Base-by-base conservation (phyloP, 805 yeast genomes). In the Nakazawaea molendinolei region DNA sequence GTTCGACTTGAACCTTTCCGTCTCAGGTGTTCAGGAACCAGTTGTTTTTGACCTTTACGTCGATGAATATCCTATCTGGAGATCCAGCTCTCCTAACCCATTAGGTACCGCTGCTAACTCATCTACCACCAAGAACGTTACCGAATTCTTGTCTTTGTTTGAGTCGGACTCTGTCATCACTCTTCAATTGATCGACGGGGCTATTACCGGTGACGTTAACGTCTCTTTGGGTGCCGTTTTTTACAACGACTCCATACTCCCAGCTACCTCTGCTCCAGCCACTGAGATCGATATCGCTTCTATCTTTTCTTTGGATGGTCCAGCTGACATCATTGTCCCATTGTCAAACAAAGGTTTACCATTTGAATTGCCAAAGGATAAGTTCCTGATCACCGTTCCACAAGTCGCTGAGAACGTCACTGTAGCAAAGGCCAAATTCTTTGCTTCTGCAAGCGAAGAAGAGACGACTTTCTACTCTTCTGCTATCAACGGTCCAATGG, bases 361-460 rank as follows among this genome's bases (percentile, higher is more conserved):
- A 5, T 52, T 47, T 38, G 29, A 38, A 9, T 41, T 52, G 26
- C 56, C 60, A 28, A 33, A 29, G 25, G 51, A 49, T 16, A 21
- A 36, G 7, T 37, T 51, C 38, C 41, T 53, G 8, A 44, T 49
- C 23, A 25, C 33, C 23, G 36, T 53, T 28, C 57, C 53, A 20
- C 45, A 47, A 42, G 31, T 51, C 6, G 23, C 37, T n/a, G 34
- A 39, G 14, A 56, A 53, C 34, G 46, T 48, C 21, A 50, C 56
- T 3, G 34, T 40, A 19, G 59, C 60, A 27, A 52, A 48, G 36
- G 26, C 52, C 16, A 37, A 46, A 10, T 43, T 55, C 13, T 54
- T 53, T 28, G 54, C 54, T 17, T 51, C 57, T 22, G 53, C 58
- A 14, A 41, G 53, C 24, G 50, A 53, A 18, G 55, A 49, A 15